These are phyloP conservation scores for Myxozyma lipomycoides DNA, from an alignment of 805 yeast genomes.

Conservation along the genomic window DNA sequence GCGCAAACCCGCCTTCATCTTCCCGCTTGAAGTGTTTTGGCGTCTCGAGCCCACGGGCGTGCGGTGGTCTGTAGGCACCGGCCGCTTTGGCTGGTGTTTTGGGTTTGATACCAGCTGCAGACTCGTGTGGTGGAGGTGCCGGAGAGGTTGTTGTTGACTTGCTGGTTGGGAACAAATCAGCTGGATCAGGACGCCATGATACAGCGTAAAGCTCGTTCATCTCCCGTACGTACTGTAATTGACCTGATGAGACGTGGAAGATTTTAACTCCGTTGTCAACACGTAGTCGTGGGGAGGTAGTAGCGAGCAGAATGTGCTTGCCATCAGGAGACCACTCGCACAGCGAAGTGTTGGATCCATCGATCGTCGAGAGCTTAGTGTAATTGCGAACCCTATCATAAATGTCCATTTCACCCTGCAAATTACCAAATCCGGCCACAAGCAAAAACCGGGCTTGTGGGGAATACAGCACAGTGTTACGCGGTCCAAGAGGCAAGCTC, in stretches of 20 bases:
- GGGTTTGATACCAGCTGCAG: slow-evolving; percentile 53
- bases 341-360: slow-evolving; percentile 92
- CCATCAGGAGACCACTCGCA: slow-evolving; percentile 99
- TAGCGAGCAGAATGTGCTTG: slow-evolving; percentile 85
- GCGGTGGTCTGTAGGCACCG: slow-evolving; percentile 97
- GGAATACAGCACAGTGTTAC: slow-evolving; percentile 85
- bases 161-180: slow-evolving; percentile 51
- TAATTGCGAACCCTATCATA: slow-evolving; percentile 88
- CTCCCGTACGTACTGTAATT: slow-evolving; percentile 70
- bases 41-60: slow-evolving; percentile 57
- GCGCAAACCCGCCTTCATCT: slow-evolving; percentile 28
- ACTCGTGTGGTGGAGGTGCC: slow-evolving; percentile 65
- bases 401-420: slow-evolving; percentile 94
- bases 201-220: slow-evolving; percentile 76
- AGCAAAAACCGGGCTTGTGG: slow-evolving; percentile 90
- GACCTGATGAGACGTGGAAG: slow-evolving; percentile 82
- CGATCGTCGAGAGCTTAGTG: slow-evolving; percentile 70
- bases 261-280: slow-evolving; percentile 93
- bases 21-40: slow-evolving; percentile 33
- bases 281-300: slow-evolving; percentile 92
- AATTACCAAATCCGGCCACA: slow-evolving; percentile 96
- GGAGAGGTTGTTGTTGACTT: slow-evolving; percentile 34
- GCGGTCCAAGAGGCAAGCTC: slow-evolving; percentile 78
- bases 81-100: slow-evolving; percentile 52
- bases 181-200: slow-evolving; percentile 71